phyloP scores from a whole-genome alignment of 2,329 filamentous ascomycete genomes.

The Ceratocystiopsis minuta region DNA sequence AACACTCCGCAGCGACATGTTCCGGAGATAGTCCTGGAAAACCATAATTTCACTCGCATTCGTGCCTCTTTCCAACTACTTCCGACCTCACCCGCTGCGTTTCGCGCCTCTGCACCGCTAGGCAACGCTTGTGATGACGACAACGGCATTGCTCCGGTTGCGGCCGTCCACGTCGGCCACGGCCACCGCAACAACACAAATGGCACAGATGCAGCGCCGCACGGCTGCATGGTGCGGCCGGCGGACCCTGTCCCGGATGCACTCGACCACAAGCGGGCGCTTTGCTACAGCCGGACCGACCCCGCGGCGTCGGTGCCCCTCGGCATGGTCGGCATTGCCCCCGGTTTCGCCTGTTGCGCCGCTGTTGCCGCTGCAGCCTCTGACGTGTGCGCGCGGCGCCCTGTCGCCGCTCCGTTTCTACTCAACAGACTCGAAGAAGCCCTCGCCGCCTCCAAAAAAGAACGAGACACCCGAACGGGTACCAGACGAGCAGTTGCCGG shows the following conservation, averaged over 20 bases:
- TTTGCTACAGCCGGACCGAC: no score
- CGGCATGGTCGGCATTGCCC: no score
- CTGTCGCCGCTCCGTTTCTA: constrained; percentile 6
- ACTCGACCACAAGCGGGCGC: constrained; percentile 9
- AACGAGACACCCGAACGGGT: background rate
- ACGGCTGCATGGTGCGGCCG: constrained; percentile 7
- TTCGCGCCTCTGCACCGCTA: background rate
- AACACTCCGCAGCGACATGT: no score
- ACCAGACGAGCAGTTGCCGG: constrained; percentile 16
- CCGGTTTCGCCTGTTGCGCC: background rate
- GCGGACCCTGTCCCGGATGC: constrained; percentile 1
- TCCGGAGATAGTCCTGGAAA: no score
- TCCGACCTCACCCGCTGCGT: no score
- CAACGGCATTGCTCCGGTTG: constrained; percentile 5
- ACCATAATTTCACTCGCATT: no score
- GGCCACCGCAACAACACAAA: background rate
- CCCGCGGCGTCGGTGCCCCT: no score
- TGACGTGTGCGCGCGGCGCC: background rate
- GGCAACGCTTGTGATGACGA: constrained; percentile 1
- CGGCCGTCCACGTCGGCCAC: constrained; percentile 2
- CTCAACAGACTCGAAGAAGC: constrained; percentile 3
- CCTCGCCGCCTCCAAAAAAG: constrained; percentile 5
- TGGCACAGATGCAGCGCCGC: background rate
- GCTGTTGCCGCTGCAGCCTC: background rate
- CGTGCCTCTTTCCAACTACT: no score